Evolutionary conservation across 75 land plant genomes (phyloP).

Genomic region (Cryptomeria japonica): DNA sequence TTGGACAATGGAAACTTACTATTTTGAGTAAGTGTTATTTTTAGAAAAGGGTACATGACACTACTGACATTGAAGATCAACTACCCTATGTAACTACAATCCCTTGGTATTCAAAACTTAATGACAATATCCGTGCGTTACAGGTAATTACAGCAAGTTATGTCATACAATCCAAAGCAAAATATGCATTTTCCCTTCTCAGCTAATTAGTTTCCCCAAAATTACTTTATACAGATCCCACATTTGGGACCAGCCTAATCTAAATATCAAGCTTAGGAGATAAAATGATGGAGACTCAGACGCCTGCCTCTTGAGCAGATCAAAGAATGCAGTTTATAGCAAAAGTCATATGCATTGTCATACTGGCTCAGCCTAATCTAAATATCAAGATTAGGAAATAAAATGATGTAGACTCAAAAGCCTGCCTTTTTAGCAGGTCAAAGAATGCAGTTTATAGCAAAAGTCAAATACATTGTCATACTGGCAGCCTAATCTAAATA

Average conservation of each 20-base stretch:
- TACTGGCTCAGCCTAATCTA: background rate
- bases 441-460: too few species aligned
- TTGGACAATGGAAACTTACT: too few species aligned
- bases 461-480: too few species aligned
- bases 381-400: background rate
- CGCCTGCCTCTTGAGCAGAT: too few species aligned
- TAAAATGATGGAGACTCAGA: too few species aligned
- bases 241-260: background rate
- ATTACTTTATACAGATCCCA: background rate
- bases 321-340: too few species aligned
- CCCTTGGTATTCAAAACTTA: background rate
- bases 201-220: background rate
- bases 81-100: background rate
- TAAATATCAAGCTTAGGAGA: background rate
- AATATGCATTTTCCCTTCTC: background rate
- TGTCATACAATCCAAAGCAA: background rate
- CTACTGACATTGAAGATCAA: too few species aligned
- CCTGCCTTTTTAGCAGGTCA: too few species aligned
- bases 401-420: too few species aligned
- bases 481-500: background rate
- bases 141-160: background rate
- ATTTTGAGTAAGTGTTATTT: too few species aligned
- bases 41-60: too few species aligned
- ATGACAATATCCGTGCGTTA: background rate
- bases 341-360: too few species aligned